Percentiles rank a stretch among this genome's conserved stretches.
Evolutionary conservation across 108 stramenopile species (phyloP).

Genomic region (Stephanodiscus triporus): DNA sequence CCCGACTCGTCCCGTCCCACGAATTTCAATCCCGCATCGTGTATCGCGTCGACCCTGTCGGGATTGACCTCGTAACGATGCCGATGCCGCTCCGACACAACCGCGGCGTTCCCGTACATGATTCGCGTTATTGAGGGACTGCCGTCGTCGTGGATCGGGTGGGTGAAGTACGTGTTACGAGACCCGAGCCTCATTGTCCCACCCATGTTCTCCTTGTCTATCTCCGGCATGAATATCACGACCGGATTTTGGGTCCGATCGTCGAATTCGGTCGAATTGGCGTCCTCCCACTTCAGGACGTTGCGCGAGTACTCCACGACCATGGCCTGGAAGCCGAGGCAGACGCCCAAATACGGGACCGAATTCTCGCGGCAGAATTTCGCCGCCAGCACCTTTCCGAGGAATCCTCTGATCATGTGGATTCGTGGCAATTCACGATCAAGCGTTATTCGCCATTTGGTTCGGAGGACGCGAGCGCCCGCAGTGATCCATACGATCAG

Average conservation of each 20-base stretch:
- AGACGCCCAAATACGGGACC: slow-evolving; percentile 94
- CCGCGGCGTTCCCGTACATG: slow-evolving; percentile 77
- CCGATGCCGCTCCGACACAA: slow-evolving; percentile 94
- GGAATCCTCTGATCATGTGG: slow-evolving; percentile 54
- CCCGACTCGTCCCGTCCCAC: slow-evolving; percentile 93
- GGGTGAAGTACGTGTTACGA: slow-evolving; percentile 86
- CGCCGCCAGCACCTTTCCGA: slow-evolving; percentile 92
- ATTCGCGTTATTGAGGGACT: slow-evolving; percentile 56
- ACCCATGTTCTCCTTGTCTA: slow-evolving; percentile 95
- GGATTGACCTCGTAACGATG: slow-evolving; percentile 99
- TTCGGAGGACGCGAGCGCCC: background rate
- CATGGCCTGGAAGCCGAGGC: slow-evolving; percentile 97
- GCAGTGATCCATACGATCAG: background rate
- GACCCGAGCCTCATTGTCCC: slow-evolving; percentile 99
- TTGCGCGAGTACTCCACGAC: slow-evolving; percentile 97
- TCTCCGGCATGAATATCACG: slow-evolving; percentile 99
- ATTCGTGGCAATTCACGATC: background rate
- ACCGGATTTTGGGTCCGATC: slow-evolving; percentile 77
- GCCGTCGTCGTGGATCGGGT: slow-evolving; percentile 57
- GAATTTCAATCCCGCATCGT: slow-evolving; percentile 92
- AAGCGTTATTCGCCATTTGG: background rate
- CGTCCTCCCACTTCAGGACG: slow-evolving; percentile 80
- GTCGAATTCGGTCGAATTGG: slow-evolving; percentile 97
- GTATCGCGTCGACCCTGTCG: slow-evolving; percentile 83
- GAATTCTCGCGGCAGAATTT: slow-evolving; percentile 85